phyloP scores from a whole-genome alignment of 225 moss, liverwort and hornwort genomes.

The Anthoceros angustus region DNA sequence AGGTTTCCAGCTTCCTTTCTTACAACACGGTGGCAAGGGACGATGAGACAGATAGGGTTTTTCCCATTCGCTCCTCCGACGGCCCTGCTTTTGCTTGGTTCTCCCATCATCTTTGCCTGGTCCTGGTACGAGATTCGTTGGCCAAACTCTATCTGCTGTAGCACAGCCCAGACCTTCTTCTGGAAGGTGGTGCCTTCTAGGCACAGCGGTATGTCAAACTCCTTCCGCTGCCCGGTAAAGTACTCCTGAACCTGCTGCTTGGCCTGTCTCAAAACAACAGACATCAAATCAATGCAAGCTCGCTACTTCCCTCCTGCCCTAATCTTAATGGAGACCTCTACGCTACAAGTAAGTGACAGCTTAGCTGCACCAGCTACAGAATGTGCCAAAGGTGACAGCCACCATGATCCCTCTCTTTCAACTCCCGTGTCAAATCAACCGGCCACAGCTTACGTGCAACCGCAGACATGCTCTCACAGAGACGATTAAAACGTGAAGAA shows the following conservation, averaged over 20 bases:
- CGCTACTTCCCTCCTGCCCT: no score
- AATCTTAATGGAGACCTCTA: no score
- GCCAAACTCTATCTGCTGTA: slow-evolving; percentile 51
- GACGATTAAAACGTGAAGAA: not conserved
- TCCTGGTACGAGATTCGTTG: slow-evolving; percentile 49
- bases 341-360: not conserved
- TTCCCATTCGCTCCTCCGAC: slow-evolving; percentile 78
- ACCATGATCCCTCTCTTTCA: no score
- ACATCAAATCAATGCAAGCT: not conserved
- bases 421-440: no score
- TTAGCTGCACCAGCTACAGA: not conserved
- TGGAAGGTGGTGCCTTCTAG: slow-evolving; percentile 57
- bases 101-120: slow-evolving; percentile 67
- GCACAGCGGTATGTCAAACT: slow-evolving; percentile 48
- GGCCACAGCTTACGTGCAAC: no score
- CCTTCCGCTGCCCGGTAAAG: slow-evolving; percentile 49
- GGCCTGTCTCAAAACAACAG: slow-evolving; percentile 26
- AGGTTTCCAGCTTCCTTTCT: slow-evolving; percentile 47
- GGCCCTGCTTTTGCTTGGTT: slow-evolving; percentile 67
- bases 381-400: not conserved
- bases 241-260: slow-evolving; percentile 68
- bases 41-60: slow-evolving; percentile 67
- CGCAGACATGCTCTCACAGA: not conserved
- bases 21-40: slow-evolving; percentile 82
- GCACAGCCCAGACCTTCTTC: slow-evolving; percentile 53